A percentile compares a stretch with the other conserved stretches of the same genome.
Conservation (phyloP, 176 grass and related monocot species). For the Otatea glauca region DNA sequence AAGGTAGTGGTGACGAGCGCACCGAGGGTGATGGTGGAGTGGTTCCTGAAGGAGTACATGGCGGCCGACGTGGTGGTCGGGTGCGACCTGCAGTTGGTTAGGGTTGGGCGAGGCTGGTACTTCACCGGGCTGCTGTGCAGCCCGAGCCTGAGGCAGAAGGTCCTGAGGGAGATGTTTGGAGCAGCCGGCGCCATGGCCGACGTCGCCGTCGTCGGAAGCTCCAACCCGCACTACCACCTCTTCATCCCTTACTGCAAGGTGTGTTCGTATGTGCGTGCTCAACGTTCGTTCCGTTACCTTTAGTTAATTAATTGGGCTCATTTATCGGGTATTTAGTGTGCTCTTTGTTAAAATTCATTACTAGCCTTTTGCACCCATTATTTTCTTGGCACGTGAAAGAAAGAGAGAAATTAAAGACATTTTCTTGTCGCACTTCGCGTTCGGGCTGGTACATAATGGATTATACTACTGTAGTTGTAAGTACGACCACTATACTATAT, state of each 20-base stretch:
- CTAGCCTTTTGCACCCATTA: background rate
- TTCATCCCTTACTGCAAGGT: conserved; percentile 76
- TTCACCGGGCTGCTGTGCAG: conserved; percentile 65
- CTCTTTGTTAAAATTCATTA: background rate
- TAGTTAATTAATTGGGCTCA: background rate
- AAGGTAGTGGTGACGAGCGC: conserved; percentile 62
- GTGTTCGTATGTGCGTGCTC: background rate
- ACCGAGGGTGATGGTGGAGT: conserved; percentile 75
- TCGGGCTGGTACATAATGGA: background rate
- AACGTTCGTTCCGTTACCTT: background rate
- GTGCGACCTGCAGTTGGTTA: conserved; percentile 57
- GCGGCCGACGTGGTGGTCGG: conserved; percentile 63
- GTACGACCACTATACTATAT: background rate
- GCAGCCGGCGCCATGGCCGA: conserved; percentile 30
- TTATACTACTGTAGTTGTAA: background rate
- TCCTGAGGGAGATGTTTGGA: conserved; percentile 42
- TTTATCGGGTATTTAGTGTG: background rate
- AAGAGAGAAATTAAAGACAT: no score
- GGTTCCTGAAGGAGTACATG: conserved; percentile 72
- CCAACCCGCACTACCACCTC: conserved; percentile 38
- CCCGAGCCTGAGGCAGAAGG: conserved; percentile 19
- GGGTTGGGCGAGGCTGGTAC: conserved; percentile 37
- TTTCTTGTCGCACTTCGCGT: background rate
- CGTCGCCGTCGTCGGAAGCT: conserved; percentile 52
- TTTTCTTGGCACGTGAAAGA: background rate